phyloP scores from a whole-genome alignment of 768 basidiomycete species.

The Calvatia gigantea region DNA sequence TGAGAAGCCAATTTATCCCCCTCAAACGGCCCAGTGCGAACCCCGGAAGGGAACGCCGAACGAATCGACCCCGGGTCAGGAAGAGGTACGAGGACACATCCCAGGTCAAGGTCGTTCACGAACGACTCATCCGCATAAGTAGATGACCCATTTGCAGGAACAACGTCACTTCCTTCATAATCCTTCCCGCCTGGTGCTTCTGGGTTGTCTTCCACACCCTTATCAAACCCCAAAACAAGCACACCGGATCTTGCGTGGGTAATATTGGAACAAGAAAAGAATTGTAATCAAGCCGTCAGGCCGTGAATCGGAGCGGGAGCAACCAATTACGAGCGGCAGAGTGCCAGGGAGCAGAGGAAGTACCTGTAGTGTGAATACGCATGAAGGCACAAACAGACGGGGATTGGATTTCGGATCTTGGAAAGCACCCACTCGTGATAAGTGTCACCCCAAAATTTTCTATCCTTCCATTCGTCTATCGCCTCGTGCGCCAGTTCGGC shows the following conservation, averaged over 20 bases:
- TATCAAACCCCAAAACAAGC: conserved; percentile 45
- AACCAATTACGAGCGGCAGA: neutral
- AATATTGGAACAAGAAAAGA: neutral
- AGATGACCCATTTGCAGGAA: conserved; percentile 11
- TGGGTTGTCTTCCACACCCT: neutral
- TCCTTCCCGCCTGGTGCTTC: neutral
- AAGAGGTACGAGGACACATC: conserved; percentile 45
- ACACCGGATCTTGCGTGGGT: conserved; percentile 58
- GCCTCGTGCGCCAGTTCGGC: conserved; percentile 72
- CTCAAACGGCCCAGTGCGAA: conserved; percentile 33
- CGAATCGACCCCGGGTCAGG: conserved; percentile 36
- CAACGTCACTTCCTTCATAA: neutral
- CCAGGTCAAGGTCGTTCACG: conserved; percentile 58
- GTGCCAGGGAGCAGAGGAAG: neutral
- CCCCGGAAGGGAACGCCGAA: conserved; percentile 42
- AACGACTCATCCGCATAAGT: conserved; percentile 53
- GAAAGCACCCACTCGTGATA: conserved; percentile 73
- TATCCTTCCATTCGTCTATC: conserved; percentile 70
- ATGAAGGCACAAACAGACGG: neutral
- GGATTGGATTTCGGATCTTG: conserved; percentile 17
- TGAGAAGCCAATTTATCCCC: conserved; percentile 23
- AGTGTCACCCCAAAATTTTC: conserved; percentile 58
- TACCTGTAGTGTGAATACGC: conserved; percentile 4
- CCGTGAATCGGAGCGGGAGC: neutral
- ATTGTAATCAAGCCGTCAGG: neutral